Evolutionary conservation across 1,139 yeast genomes (phyloP).

Genomic region (Candida mesenterica): DNA sequence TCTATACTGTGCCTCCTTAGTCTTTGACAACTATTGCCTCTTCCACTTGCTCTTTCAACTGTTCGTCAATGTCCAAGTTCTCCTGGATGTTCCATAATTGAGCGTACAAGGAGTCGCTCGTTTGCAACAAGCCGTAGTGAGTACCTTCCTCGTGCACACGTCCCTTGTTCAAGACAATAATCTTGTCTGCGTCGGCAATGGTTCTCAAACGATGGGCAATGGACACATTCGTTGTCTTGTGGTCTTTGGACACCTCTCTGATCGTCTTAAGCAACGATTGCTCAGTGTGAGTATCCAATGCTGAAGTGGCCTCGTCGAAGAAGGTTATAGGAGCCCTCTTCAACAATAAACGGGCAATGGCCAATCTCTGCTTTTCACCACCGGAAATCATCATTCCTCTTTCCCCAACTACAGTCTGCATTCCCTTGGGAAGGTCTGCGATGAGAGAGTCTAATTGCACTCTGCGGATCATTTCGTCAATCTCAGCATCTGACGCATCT

Average conservation of each 20-base stretch:
- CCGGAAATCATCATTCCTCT: constrained; percentile 98
- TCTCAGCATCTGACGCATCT: constrained; percentile 71
- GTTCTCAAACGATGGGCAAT: constrained; percentile 95
- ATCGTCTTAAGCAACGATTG: constrained; percentile 77
- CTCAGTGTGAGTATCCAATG: constrained; percentile 95
- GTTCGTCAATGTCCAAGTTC: constrained; percentile 51
- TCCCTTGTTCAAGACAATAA: constrained; percentile 82
- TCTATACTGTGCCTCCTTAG: too few species aligned
- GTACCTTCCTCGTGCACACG: constrained; percentile 83
- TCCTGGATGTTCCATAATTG: constrained; percentile 94
- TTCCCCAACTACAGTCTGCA: constrained; percentile 91
- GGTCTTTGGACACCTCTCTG: constrained; percentile 55
- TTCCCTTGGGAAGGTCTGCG: constrained; percentile 76
- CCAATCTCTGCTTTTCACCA: constrained; percentile 95
- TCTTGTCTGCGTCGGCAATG: constrained; percentile 91
- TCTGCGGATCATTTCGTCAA: constrained; percentile 56
- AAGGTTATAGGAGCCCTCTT: constrained; percentile 88
- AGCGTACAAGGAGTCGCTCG: constrained; percentile 60
- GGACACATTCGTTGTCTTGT: constrained; percentile 71
- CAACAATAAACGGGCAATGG: constrained; percentile 82
- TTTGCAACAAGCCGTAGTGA: constrained; percentile 58
- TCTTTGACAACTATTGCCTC: constrained; percentile 6
- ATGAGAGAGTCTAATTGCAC: constrained; percentile 71
- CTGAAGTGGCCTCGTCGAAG: constrained; percentile 96
- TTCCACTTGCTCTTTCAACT: constrained; percentile 8